phyloP scores from a whole-genome alignment of 179 eudicot species.

The Pouteria campechiana region DNA sequence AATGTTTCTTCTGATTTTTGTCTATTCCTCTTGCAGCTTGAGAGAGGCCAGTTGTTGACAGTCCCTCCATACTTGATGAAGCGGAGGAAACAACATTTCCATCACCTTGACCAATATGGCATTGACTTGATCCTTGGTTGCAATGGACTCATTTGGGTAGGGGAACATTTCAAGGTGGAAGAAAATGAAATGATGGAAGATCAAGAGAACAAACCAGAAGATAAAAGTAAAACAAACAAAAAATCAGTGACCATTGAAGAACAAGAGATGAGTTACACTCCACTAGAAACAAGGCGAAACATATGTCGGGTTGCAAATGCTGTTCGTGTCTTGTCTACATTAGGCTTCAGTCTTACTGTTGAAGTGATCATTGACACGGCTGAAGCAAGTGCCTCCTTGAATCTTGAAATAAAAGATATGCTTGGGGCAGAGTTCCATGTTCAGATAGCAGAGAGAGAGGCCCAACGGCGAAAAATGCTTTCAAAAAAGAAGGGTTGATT shows the following conservation, averaged over 20 bases:
- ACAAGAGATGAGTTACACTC: slow-evolving; percentile 34
- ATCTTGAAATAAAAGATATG: slow-evolving; percentile 66
- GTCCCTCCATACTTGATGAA: slow-evolving; percentile 74
- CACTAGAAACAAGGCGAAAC: slow-evolving; percentile 49
- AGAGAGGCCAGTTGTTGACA: slow-evolving; percentile 62
- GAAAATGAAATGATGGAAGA: slow-evolving; percentile 61
- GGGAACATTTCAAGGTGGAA: slow-evolving; percentile 50
- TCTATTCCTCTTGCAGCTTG: slow-evolving; percentile 77
- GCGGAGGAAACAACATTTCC: slow-evolving; percentile 82
- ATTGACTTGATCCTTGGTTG: slow-evolving; percentile 73
- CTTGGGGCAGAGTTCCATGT: slow-evolving; percentile 87
- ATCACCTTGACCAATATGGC: slow-evolving; percentile 54
- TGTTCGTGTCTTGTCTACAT: slow-evolving; percentile 49
- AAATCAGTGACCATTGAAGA: slow-evolving; percentile 13
- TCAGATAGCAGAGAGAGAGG: slow-evolving; percentile 73
- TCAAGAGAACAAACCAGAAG: slow-evolving; percentile 23
- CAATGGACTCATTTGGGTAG: slow-evolving; percentile 88
- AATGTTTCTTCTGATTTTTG: too few species aligned
- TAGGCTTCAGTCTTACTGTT: slow-evolving; percentile 53
- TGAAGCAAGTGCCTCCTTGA: slow-evolving; percentile 38
- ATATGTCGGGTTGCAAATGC: slow-evolving; percentile 85
- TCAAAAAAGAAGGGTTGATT: slow-evolving; percentile 27
- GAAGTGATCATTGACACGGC: slow-evolving; percentile 51
- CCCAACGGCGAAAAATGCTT: slow-evolving; percentile 35
- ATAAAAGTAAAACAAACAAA: slow-evolving; percentile 11